Conservation (phyloP, 2,329 filamentous ascomycete genomes). For the Alternaria longipes region DNA sequence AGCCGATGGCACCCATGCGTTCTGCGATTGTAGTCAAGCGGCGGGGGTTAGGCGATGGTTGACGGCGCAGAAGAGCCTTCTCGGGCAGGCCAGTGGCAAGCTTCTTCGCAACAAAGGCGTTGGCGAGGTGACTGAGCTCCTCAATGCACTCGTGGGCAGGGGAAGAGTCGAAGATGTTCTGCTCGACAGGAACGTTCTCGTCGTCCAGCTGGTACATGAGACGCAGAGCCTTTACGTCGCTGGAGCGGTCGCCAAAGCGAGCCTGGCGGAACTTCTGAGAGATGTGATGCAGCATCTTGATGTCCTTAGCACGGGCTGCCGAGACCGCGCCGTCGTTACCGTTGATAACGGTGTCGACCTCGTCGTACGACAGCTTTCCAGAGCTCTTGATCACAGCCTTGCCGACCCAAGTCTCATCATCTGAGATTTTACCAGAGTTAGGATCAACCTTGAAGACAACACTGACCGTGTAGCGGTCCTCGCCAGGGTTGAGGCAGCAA, state of each 20-base stretch:
- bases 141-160: slow-evolving; percentile 92
- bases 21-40: slow-evolving; percentile 91
- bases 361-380: slow-evolving; percentile 82
- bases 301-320: slow-evolving; percentile 74
- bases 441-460: slow-evolving; percentile 92
- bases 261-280: slow-evolving; percentile 90
- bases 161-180: slow-evolving; percentile 94
- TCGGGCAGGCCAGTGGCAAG: slow-evolving; percentile 82
- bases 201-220: slow-evolving; percentile 94
- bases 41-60: slow-evolving; percentile 83
- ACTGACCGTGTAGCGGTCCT: slow-evolving; percentile 90
- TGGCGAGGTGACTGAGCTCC: slow-evolving; percentile 93
- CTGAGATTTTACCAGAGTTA: slow-evolving; percentile 77
- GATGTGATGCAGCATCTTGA: slow-evolving; percentile 81
- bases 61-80: slow-evolving; percentile 90
- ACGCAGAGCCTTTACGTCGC: slow-evolving; percentile 84
- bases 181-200: slow-evolving; percentile 95
- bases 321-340: slow-evolving; percentile 72
- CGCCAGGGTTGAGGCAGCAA: slow-evolving; percentile 84
- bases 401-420: slow-evolving; percentile 92
- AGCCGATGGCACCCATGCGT: slow-evolving; percentile 90
- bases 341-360: slow-evolving; percentile 83
- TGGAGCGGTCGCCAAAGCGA: slow-evolving; percentile 80
- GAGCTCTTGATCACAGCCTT: slow-evolving; percentile 92
- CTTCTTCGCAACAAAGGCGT: slow-evolving; percentile 87